Conservation (phyloP, 1,284 basidiomycete genomes). For the Ganoderma lucidum region DNA sequence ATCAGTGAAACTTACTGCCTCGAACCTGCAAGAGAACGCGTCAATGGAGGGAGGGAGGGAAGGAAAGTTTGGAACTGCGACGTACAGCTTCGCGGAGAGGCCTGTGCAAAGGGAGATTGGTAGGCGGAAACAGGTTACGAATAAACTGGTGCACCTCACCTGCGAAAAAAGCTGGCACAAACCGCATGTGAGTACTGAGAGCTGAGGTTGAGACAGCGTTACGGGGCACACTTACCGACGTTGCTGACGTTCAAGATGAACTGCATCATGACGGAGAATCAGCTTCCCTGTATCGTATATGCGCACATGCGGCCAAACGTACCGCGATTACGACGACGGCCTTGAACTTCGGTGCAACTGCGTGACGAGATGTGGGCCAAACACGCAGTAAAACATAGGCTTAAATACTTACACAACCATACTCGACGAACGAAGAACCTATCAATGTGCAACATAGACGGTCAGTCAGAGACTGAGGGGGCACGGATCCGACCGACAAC, state of each 20-base stretch:
- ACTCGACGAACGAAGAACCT: slow-evolving; percentile 21
- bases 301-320: neutral
- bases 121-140: neutral
- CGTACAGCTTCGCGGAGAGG: slow-evolving; percentile 16
- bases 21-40: slow-evolving; percentile 5
- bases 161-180: slow-evolving; percentile 9
- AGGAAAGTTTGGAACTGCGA: neutral
- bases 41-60: neutral
- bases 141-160: slow-evolving; percentile 7
- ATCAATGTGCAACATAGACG: neutral
- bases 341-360: slow-evolving; percentile 17
- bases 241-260: slow-evolving; percentile 14
- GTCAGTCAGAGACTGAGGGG: neutral
- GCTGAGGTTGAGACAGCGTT: neutral
- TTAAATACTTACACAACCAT: slow-evolving; percentile 15
- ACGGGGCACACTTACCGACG: slow-evolving; percentile 11
- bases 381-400: neutral
- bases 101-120: neutral
- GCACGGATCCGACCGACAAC: no score
- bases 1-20: neutral
- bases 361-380: neutral
- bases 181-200: neutral
- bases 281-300: neutral
- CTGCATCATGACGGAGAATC: neutral
- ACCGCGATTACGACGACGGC: slow-evolving; percentile 10